A percentile compares a stretch with the other conserved stretches of the same genome.
Conservation (phyloP, 169 alveolate genomes). For the Perkinsus chesapeaki region DNA sequence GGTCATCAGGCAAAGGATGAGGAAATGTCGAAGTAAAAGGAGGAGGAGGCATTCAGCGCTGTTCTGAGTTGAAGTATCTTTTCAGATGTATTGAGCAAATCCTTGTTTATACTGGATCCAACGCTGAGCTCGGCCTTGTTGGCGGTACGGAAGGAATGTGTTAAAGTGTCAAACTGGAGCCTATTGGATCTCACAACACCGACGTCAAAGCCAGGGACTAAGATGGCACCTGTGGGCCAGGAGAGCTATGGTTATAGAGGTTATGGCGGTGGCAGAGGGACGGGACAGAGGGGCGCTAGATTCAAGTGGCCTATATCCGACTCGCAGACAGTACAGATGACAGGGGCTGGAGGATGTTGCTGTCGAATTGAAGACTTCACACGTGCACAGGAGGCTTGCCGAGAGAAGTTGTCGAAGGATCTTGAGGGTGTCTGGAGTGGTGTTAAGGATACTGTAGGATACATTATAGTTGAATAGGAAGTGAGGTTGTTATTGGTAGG, state of each 20-base stretch:
- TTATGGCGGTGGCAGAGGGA: no score
- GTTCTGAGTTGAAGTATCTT: background rate
- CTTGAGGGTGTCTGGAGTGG: slow-evolving; percentile 26
- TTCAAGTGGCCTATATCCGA: background rate
- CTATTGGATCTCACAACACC: slow-evolving; percentile 27
- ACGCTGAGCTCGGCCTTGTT: slow-evolving; percentile 55
- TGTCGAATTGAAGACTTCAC: slow-evolving; percentile 43
- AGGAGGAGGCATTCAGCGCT: slow-evolving; percentile 22
- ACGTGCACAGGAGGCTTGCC: slow-evolving; percentile 39
- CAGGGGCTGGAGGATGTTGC: slow-evolving; percentile 20
- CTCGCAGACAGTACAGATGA: background rate
- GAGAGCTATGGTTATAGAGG: no score
- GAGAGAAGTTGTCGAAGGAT: slow-evolving; percentile 35
- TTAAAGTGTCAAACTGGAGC: slow-evolving; percentile 23
- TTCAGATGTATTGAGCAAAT: slow-evolving; percentile 47
- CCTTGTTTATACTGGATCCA: slow-evolving; percentile 58
- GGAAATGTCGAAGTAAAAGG: slow-evolving; percentile 44
- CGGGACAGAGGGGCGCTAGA: no score
- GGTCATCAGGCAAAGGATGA: slow-evolving; percentile 20
- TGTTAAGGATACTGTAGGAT: slow-evolving; percentile 24
- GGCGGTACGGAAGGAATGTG: slow-evolving; percentile 45
- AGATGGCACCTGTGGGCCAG: background rate
- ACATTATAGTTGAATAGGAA: slow-evolving; percentile 11
- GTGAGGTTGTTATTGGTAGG: slow-evolving; percentile 13
- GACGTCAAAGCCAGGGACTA: background rate